Percentiles rank a stretch among this genome's conserved stretches.
Conservation (phyloP, 2,329 filamentous ascomycete genomes). For the Hymenoscyphus scutula region DNA sequence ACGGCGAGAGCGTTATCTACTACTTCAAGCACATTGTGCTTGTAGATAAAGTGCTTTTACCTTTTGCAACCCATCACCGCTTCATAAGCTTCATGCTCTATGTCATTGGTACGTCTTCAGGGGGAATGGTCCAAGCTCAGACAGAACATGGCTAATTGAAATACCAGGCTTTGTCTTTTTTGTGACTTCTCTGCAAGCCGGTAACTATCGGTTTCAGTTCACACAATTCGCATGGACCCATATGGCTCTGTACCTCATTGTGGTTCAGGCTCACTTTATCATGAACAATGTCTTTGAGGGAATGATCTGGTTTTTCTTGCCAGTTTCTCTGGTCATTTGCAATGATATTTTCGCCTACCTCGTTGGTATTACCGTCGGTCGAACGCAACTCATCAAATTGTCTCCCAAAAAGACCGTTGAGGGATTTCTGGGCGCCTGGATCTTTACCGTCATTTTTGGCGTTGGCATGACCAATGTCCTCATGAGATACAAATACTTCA, state of each 20-base stretch:
- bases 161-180: slow-evolving; percentile 91
- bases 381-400: slow-evolving; percentile 94
- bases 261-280: slow-evolving; percentile 97
- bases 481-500: slow-evolving; percentile 93
- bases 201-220: slow-evolving; percentile 97
- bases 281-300: slow-evolving; percentile 99
- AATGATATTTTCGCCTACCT: slow-evolving; percentile 99
- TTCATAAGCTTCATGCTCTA: slow-evolving; percentile 99
- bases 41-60: slow-evolving; percentile 88
- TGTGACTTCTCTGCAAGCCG: slow-evolving; percentile 88
- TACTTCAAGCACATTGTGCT: slow-evolving; percentile 99
- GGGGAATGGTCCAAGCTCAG: background rate
- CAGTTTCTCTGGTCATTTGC: slow-evolving; percentile 90
- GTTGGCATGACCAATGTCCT: slow-evolving; percentile 78
- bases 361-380: slow-evolving; percentile 93
- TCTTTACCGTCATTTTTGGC: slow-evolving; percentile 88
- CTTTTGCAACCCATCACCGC: slow-evolving; percentile 92
- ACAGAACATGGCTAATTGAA: slow-evolving; percentile 24
- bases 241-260: slow-evolving; percentile 97
- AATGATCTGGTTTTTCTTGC: slow-evolving; percentile 99
- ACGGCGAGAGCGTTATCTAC: slow-evolving; percentile 98
- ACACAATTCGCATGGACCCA: slow-evolving; percentile 99
- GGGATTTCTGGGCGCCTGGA: slow-evolving; percentile 93
- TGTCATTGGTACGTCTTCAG: slow-evolving; percentile 71
- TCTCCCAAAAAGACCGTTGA: slow-evolving; percentile 99